Base-by-base conservation (phyloP, 2,329 filamentous ascomycete genomes). In the Cladophialophora immunda region DNA sequence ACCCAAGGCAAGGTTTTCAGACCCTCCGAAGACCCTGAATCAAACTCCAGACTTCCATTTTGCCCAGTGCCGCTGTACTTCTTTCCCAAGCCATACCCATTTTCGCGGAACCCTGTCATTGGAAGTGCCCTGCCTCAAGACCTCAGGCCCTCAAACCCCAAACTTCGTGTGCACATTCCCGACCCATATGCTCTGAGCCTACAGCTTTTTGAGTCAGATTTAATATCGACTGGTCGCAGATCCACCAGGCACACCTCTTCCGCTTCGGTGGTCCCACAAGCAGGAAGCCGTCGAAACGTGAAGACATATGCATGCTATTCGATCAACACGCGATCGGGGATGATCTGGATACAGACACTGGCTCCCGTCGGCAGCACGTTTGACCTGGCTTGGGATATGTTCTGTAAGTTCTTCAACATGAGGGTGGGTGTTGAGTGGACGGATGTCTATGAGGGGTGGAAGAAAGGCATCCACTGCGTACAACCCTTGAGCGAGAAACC, bases 391-490 rank as follows among this genome's bases (percentile, higher is more conserved):
- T 81, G 86, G 65, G 68, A 70, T 0, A 77, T 78, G 0, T 91
- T 92, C 74, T 81, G 80, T 66, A 70, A 76, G 0, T 87, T 89
- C 70, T 92, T 92, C 74, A 75, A 75, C 11, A 78, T 79, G 7
- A 87, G 87, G 75, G 88, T 88, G 0, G 85, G 86, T 0, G 78
- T 87, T 9, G 74, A 79, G 1, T 92, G 89, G 90, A 80, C 85
- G n/a, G 78, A 88, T 32, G 29, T 65, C 7, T 27, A 72, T 63
- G 7, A 29, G 56, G 36, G 67, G 68, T 4, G 53, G 68, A 8
- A 27, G 34, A 50, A 30, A 32, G 63, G 32, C n/a, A 70, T 72
- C 0, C 76, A 74, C 64, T 68, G n/a, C 22, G 73, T 74, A 34
- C n/a, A 52, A 13, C 29, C n/a, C 29, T 36, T 52, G 32, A 38